Evolutionary conservation across 805 yeast genomes (phyloP).

Genomic region (Blastobotrys mokoenaii): DNA sequence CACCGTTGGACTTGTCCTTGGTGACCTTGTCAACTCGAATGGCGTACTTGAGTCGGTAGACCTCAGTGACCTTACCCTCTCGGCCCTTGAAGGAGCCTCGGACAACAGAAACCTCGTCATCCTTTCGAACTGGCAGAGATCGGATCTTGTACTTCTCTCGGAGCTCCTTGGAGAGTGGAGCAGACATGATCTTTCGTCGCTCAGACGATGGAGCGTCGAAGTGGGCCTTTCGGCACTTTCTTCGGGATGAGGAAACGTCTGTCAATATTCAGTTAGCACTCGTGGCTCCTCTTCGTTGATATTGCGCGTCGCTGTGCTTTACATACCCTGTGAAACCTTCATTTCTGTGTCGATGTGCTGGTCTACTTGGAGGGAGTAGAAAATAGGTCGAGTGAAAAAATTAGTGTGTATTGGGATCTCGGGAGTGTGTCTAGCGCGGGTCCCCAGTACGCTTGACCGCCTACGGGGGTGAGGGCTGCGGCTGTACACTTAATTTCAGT

Average conservation of each 20-base stretch:
- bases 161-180: conserved; percentile 98
- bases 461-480: too few relatives aligned
- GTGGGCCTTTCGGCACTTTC: conserved; percentile 99
- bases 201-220: conserved; percentile 95
- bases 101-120: conserved; percentile 89
- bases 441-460: too few relatives aligned
- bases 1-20: conserved; percentile 97
- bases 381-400: conserved; percentile 18
- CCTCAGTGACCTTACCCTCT: conserved; percentile 96
- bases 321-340: conserved; percentile 55
- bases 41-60: conserved; percentile 97
- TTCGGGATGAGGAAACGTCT: conserved; percentile 99
- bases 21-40: conserved; percentile 95
- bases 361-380: conserved; percentile 30
- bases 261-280: conserved; percentile 2
- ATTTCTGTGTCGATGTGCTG: conserved; percentile 30
- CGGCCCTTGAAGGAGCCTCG: conserved; percentile 99
- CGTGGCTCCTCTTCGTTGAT: not conserved
- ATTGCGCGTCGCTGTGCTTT: not conserved
- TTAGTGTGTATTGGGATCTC: too few relatives aligned
- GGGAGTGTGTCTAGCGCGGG: too few relatives aligned
- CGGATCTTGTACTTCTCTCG: conserved; percentile 94
- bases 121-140: conserved; percentile 95
- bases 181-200: conserved; percentile 92
- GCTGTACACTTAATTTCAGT: too few relatives aligned